Evolutionary conservation across 768 basidiomycete species (phyloP), one percentile per base, ranked within the genome.

Genomic region (Russula brevipes): DNA sequence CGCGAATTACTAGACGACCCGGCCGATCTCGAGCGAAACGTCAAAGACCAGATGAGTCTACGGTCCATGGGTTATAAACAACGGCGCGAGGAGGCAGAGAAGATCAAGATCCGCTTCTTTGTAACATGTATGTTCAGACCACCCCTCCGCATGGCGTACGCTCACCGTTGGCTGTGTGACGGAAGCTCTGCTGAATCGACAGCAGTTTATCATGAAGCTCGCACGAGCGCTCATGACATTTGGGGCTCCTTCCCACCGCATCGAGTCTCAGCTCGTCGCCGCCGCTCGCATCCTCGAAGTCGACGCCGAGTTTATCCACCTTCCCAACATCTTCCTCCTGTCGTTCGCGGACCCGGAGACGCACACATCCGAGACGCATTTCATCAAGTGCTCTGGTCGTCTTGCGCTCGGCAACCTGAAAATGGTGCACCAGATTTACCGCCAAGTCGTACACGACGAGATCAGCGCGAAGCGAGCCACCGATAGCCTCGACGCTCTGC

Each of bases 281-380:
- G 90, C 91, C 5, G 91, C 93, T 0, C 83, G 85, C 8, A 91
- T 94, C 56, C 84, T 97, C n/a, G 91, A 94, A 69, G 83, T 96
- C 60, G 85, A 91, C 71, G 90, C 89, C 52, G 90, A 94, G 71
- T 93, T 94, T 71, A 87, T 95, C 38, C 89, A 93, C 73, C 76
- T 91, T 16, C 89, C 88, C 24, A 82, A 80, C 24, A 82, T 88
- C 64, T 86, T 91, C 66, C 88, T 95, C 61, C 86, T 87, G 67
- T 91, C 88, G 35, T 94, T 94, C 70, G 89, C 88, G 12, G 91
- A 95, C 71, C 85, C 85, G 66, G 89, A 91, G 61, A 87, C 89
- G 16, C 88, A 88, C 63, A 87, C 86, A 2, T 89, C 89, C 41
- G 89, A 94, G 72, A 94, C 92, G 30, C 83, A 94, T 72, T 92